These are phyloP conservation scores for Sordariomycetes sp. DNA, from an alignment of 2,329 filamentous ascomycete genomes.

Conservation along the genomic window DNA sequence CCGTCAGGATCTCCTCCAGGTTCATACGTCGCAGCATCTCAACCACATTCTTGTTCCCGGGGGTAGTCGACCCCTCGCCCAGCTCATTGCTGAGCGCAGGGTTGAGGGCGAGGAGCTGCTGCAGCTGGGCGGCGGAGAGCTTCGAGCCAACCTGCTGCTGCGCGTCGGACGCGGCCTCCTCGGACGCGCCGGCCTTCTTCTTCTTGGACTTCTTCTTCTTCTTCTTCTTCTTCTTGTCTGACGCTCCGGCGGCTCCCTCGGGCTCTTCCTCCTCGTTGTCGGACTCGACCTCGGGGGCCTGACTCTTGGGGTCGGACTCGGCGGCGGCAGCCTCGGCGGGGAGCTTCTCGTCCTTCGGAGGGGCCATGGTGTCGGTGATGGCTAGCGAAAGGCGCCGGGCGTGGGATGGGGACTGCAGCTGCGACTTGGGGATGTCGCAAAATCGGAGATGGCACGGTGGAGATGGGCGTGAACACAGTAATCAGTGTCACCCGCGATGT, in stretches of 20 bases:
- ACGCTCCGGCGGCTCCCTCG: constrained; percentile 12
- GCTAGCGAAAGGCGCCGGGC: neutral
- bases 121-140: constrained; percentile 41
- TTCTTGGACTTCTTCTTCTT: constrained; percentile 55
- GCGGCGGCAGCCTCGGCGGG: constrained; percentile 8
- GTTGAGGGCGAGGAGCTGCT: constrained; percentile 58
- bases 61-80: constrained; percentile 15
- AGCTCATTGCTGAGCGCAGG: constrained; percentile 55
- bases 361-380: neutral
- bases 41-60: constrained; percentile 26
- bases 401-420: neutral
- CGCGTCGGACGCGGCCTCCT: constrained; percentile 20
- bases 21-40: constrained; percentile 48
- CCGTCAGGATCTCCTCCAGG: constrained; percentile 61
- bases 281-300: constrained; percentile 28
- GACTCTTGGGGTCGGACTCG: constrained; percentile 14
- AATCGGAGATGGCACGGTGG: neutral
- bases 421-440: constrained; percentile 11
- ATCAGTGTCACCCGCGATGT: neutral
- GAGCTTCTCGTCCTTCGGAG: neutral
- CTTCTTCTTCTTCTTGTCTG: constrained; percentile 25
- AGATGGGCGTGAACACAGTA: neutral
- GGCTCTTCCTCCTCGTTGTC: constrained; percentile 22
- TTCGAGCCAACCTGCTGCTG: constrained; percentile 37
- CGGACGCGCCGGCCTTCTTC: constrained; percentile 40